Conservation (phyloP, 2,329 filamentous ascomycete genomes). For the Fusarium algeriense region DNA sequence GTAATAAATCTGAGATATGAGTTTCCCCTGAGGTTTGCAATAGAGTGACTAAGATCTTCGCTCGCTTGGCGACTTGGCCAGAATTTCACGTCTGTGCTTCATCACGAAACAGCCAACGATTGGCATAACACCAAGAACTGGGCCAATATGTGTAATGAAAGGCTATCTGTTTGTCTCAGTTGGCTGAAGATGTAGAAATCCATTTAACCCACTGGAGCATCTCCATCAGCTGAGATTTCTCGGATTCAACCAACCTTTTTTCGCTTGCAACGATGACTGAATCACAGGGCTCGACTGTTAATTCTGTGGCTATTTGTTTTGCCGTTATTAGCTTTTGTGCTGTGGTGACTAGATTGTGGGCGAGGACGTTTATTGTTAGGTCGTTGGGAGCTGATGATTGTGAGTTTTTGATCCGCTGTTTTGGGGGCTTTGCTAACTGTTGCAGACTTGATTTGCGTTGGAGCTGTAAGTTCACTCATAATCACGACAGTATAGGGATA, state of each 20-base stretch:
- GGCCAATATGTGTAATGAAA: neutral
- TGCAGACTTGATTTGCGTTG: conserved; percentile 33
- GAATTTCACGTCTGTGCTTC: neutral
- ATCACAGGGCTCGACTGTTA: conserved; percentile 23
- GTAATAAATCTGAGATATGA: neutral
- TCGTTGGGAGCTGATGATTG: conserved; percentile 33
- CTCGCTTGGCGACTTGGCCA: neutral
- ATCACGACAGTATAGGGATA: neutral
- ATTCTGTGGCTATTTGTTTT: conserved; percentile 26
- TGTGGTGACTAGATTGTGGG: conserved; percentile 29
- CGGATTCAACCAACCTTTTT: neutral
- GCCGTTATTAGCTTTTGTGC: conserved; percentile 32
- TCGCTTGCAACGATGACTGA: conserved; percentile 10
- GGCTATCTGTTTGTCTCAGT: conserved; percentile 11
- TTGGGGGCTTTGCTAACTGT: neutral
- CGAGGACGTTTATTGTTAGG: conserved; percentile 27
- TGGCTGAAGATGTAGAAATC: neutral
- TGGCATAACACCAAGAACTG: neutral
- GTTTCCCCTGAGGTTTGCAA: conserved; percentile 10
- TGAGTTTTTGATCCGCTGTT: neutral
- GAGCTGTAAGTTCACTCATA: neutral
- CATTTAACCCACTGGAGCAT: conserved; percentile 12
- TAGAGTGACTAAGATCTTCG: conserved; percentile 1
- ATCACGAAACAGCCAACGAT: conserved; percentile 9
- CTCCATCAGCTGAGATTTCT: neutral